Conservation (phyloP, 306 rosid species). For the Benincasa hispida region DNA sequence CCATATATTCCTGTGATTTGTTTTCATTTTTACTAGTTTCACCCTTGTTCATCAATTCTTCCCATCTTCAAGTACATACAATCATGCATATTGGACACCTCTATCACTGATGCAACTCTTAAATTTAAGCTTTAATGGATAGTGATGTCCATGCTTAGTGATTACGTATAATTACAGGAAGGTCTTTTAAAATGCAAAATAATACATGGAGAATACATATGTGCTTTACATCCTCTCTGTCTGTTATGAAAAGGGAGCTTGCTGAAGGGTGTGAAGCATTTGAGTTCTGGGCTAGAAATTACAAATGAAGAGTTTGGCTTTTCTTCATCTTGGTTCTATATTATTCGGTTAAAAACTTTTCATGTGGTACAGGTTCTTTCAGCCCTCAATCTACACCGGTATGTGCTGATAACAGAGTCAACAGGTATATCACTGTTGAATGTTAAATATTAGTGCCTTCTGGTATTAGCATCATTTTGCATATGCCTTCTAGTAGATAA, state of each 20-base stretch:
- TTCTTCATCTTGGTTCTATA: neutral
- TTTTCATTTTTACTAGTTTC: neutral
- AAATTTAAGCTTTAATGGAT: neutral
- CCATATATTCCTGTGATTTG: neutral
- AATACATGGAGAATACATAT: neutral
- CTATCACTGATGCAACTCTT: neutral
- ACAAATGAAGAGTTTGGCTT: neutral
- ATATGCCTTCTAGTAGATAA: neutral
- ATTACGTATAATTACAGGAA: neutral
- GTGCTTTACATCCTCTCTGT: neutral
- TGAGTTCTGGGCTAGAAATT: neutral
- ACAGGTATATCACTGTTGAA: constrained; percentile 36
- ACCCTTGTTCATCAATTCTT: neutral
- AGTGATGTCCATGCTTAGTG: neutral
- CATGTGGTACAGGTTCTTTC: constrained; percentile 45
- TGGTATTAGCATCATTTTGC: neutral
- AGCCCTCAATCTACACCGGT: constrained; percentile 84
- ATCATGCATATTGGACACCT: neutral
- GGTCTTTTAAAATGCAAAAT: neutral
- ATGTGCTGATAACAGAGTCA: constrained; percentile 61
- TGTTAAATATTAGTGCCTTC: neutral
- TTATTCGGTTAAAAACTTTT: neutral
- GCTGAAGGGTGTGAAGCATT: neutral
- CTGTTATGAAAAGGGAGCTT: neutral
- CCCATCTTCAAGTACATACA: neutral